Conservation (phyloP, 495 filamentous ascomycete genomes). For the Xylaria grammica region DNA sequence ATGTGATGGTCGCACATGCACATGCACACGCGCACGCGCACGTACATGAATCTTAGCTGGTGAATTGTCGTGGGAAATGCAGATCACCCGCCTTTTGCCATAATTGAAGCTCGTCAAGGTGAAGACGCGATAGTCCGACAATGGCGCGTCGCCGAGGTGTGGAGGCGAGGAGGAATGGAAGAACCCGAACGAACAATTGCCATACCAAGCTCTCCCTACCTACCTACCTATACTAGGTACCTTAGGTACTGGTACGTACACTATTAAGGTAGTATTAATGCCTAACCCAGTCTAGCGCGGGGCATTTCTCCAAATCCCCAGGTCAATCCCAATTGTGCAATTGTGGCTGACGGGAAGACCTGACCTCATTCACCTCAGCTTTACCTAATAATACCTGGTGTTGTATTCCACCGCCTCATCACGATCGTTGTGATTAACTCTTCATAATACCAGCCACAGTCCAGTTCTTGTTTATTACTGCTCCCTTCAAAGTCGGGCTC, state of each 20-base stretch:
- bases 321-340: constrained; percentile 7
- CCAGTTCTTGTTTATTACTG: neutral
- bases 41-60: too few relatives aligned
- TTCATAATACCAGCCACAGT: neutral
- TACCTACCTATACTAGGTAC: neutral
- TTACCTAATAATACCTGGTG: constrained; percentile 2
- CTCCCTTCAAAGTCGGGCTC: neutral
- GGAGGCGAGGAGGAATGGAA: neutral
- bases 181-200: neutral
- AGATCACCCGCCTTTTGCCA: constrained; percentile 1
- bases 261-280: neutral
- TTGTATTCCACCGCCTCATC: neutral
- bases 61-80: neutral
- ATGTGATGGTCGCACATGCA: too few relatives aligned
- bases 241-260: too few relatives aligned
- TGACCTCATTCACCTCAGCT: neutral
- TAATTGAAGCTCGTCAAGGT: neutral
- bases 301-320: constrained; percentile 21
- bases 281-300: neutral
- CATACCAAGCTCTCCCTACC: neutral
- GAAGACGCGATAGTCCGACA: neutral
- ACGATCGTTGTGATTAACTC: neutral
- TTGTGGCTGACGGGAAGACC: constrained; percentile 16
- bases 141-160: neutral
- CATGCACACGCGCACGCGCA: too few relatives aligned